phyloP scores from a whole-genome alignment of 495 filamentous ascomycete species.

The Neurospora hispaniola region DNA sequence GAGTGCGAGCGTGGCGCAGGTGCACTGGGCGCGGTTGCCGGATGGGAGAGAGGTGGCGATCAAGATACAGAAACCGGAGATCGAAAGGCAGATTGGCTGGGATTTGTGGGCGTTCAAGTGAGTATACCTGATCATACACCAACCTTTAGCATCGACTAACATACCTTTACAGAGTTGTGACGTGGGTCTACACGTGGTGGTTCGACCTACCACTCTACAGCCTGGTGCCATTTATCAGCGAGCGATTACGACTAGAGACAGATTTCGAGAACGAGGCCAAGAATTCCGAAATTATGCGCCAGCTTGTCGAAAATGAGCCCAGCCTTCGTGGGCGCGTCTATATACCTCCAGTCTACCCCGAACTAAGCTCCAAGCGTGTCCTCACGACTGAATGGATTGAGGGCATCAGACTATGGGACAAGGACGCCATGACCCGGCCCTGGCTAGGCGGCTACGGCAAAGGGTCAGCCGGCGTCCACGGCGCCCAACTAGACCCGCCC shows the following conservation, averaged over 20 bases:
- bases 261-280: slow-evolving; percentile 86
- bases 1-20: slow-evolving; percentile 87
- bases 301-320: slow-evolving; percentile 65
- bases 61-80: slow-evolving; percentile 95
- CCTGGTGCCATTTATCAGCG: slow-evolving; percentile 80
- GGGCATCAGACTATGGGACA: slow-evolving; percentile 84
- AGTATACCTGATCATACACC: slow-evolving; percentile 16
- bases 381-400: slow-evolving; percentile 98
- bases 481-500: slow-evolving; percentile 49
- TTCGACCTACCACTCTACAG: slow-evolving; percentile 86
- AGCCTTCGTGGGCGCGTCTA: slow-evolving; percentile 71
- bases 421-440: slow-evolving; percentile 55
- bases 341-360: slow-evolving; percentile 72
- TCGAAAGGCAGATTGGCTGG: slow-evolving; percentile 78
- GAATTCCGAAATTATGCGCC: slow-evolving; percentile 76
- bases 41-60: slow-evolving; percentile 87
- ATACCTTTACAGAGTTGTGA: slow-evolving; percentile 47
- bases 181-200: slow-evolving; percentile 61
- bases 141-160: not conserved
- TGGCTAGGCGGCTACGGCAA: slow-evolving; percentile 70
- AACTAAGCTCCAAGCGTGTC: slow-evolving; percentile 72
- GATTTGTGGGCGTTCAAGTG: slow-evolving; percentile 93
- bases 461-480: slow-evolving; percentile 68
- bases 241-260: slow-evolving; percentile 80
- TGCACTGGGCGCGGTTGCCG: slow-evolving; percentile 79